phyloP scores from a whole-genome alignment of 345 rosid genomes.

The Populus tremula region DNA sequence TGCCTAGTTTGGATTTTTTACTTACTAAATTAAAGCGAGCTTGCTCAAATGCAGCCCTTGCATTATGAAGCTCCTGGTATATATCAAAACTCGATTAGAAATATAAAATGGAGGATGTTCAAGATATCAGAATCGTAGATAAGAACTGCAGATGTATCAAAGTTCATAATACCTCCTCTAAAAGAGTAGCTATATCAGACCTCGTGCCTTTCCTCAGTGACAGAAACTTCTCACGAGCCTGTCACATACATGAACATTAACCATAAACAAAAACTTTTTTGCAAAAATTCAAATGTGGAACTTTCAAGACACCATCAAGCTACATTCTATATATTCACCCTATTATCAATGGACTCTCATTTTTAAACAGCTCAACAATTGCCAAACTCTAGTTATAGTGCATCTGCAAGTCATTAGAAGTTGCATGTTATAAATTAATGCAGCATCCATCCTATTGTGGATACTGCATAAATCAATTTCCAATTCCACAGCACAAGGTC shows the following conservation, averaged over 20 bases:
- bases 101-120: neutral
- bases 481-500: neutral
- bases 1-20: conserved; percentile 7
- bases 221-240: conserved; percentile 97
- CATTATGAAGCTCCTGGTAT: conserved; percentile 78
- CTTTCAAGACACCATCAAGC: neutral
- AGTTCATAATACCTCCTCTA: conserved; percentile 70
- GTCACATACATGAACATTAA: conserved; percentile 2
- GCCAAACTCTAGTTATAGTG: neutral
- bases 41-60: conserved; percentile 90
- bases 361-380: neutral
- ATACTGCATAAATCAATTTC: neutral
- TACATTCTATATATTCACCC: neutral
- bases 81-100: neutral
- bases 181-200: conserved; percentile 58
- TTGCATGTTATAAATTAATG: neutral
- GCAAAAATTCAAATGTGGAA: neutral
- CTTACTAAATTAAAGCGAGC: conserved; percentile 88
- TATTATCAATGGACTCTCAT: neutral
- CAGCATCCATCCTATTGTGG: neutral
- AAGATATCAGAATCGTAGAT: conserved; percentile 2
- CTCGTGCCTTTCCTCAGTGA: conserved; percentile 91
- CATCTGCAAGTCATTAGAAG: neutral
- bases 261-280: neutral
- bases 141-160: neutral